A percentile compares a stretch with the other conserved stretches of the same genome.
Evolutionary conservation across 2,329 filamentous ascomycete species (phyloP).

Genomic region (Dactylellina sp.): DNA sequence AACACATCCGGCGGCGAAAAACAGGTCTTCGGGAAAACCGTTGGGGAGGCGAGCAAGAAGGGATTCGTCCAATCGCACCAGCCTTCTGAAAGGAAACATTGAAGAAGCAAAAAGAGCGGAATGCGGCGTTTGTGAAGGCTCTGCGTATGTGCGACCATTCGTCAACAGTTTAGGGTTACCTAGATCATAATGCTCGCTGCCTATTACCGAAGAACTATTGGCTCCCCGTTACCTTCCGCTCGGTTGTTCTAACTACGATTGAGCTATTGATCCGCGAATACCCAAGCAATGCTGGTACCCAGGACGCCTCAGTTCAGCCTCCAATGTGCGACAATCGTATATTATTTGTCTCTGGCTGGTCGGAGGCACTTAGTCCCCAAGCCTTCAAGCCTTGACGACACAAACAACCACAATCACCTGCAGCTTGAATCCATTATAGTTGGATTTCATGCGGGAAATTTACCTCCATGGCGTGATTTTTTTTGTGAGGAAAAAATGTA

Average conservation of each 20-base stretch:
- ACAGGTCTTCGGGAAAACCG: constrained; percentile 55
- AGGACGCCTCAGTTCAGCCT: constrained; percentile 6
- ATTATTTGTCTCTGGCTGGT: background rate
- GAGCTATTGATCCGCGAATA: constrained; percentile 2
- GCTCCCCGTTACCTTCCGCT: constrained; percentile 33
- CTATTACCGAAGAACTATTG: constrained; percentile 29
- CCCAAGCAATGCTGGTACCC: too few species aligned
- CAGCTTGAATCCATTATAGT: too few species aligned
- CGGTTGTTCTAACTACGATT: constrained; percentile 30
- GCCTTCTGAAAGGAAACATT: background rate
- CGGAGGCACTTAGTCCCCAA: constrained; percentile 20
- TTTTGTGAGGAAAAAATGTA: too few species aligned
- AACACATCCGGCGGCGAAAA: constrained; percentile 50
- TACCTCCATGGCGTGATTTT: constrained; percentile 27
- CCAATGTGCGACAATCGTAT: background rate
- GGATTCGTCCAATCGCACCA: constrained; percentile 31
- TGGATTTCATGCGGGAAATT: too few species aligned
- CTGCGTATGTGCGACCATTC: constrained; percentile 6
- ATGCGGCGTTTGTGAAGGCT: constrained; percentile 38
- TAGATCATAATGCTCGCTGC: constrained; percentile 26
- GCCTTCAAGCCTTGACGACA: constrained; percentile 26
- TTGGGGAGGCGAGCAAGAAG: constrained; percentile 25
- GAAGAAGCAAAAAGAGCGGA: constrained; percentile 53
- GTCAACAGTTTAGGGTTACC: constrained; percentile 3
- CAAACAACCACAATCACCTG: background rate